Base-by-base conservation (phyloP, 1,284 basidiomycete genomes). In the Amylostereum areolatum region DNA sequence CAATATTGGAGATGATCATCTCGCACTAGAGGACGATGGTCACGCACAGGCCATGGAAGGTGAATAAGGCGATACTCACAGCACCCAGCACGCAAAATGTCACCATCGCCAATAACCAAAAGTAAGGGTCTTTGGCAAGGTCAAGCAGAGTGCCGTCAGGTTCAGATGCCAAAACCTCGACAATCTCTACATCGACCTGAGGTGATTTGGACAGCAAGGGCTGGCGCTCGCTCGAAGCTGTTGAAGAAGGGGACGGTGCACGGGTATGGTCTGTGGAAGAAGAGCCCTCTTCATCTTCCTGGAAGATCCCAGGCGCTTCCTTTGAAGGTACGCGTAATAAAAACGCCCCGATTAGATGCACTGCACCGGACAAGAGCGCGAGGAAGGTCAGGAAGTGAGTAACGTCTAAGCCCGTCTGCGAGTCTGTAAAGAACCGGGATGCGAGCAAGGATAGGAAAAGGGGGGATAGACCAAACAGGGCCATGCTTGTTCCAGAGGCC, bases 1-100 rank as follows among this genome's bases (percentile, higher is more conserved):
- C 87, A 43, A 90, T 80, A 57, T 88, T 90, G 8, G 85, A 81
- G 31, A 89, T 81, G 25, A 90, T 73, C 87, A 89, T 90, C 65
- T 90, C 87, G 44, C 80, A 79, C 88, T 89, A 49, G 9, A 35
- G n/a, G 5, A 29, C 4, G 35, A 44, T 29, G 31, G 36, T 37
- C 39, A 45, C 18, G 30, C 44, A 36, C 9, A 44, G 46, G 28
- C 28, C 47, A 28, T 33, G 7, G 43, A 9, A 41, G 5, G 5
- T 7, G 43, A 35, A 36, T 49, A 42, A 50, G 18, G 34, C 46
- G 35, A 43, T 27, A 72, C 84, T 67, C 57, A 88, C 85, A 31
- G 77, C 72, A 40, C 86, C 86, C 29, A 85, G 70, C n/a, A 74
- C 69, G 24, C 81, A 60, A 2, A 78, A 52, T 34, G 75, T 67